Percentiles rank a stretch among this genome's conserved stretches.
Conservation (phyloP, 164 flowering plant genomes). For the Umbellularia californica region DNA sequence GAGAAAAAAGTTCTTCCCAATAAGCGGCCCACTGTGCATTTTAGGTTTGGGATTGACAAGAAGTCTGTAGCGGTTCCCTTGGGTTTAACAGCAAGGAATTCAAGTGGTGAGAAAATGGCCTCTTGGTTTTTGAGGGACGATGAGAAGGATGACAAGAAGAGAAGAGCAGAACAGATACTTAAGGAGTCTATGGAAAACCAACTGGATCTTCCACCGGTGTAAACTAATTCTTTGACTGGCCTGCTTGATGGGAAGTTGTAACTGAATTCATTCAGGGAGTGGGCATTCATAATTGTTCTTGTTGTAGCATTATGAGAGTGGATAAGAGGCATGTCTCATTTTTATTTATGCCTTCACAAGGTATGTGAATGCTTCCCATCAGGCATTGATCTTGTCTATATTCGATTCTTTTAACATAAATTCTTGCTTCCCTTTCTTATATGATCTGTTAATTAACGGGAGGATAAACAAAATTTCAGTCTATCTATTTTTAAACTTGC, state of each 20-base stretch:
- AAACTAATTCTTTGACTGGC: slow-evolving; percentile 31
- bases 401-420: slow-evolving; percentile 13
- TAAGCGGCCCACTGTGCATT: slow-evolving; percentile 50
- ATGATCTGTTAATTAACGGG: neutral
- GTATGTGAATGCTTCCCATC: slow-evolving; percentile 22
- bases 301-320: slow-evolving; percentile 14
- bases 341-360: slow-evolving; percentile 17
- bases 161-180: slow-evolving; percentile 86
- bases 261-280: slow-evolving; percentile 14
- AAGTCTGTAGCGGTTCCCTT: slow-evolving; percentile 49
- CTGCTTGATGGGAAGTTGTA: slow-evolving; percentile 14
- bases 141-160: slow-evolving; percentile 83
- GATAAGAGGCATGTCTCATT: slow-evolving; percentile 15
- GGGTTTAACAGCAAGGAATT: slow-evolving; percentile 42
- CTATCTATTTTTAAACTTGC: neutral
- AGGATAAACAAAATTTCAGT: neutral
- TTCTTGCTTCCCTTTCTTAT: slow-evolving; percentile 12
- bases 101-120: slow-evolving; percentile 23
- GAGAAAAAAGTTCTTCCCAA: slow-evolving; percentile 37
- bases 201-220: slow-evolving; percentile 78
- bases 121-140: slow-evolving; percentile 51
- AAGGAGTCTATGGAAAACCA: slow-evolving; percentile 77
- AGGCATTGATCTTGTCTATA: slow-evolving; percentile 2
- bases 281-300: slow-evolving; percentile 9
- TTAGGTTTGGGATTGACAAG: slow-evolving; percentile 51